These are phyloP conservation scores for Linaria vulgaris DNA, from an alignment of 257 asterid species.

Conservation along the genomic window DNA sequence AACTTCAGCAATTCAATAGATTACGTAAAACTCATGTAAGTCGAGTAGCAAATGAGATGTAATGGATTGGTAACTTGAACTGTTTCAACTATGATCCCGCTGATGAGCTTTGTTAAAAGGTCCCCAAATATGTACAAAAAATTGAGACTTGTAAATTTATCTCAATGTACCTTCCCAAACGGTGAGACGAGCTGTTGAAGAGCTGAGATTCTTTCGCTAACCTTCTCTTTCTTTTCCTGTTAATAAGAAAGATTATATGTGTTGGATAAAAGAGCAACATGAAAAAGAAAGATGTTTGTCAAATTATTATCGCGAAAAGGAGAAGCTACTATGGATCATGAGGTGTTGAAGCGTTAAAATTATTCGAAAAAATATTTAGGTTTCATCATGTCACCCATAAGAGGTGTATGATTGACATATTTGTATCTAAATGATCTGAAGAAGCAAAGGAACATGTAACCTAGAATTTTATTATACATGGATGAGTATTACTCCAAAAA, in stretches of 20 bases:
- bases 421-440: neutral
- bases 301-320: too few relatives aligned
- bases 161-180: constrained; percentile 80
- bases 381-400: too few relatives aligned
- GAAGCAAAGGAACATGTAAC: neutral
- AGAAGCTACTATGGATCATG: neutral
- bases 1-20: constrained; percentile 1
- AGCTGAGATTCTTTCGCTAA: constrained; percentile 71
- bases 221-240: constrained; percentile 89
- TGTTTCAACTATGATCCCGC: too few relatives aligned
- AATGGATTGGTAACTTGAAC: too few relatives aligned
- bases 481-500: neutral
- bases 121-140: too few relatives aligned
- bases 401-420: too few relatives aligned
- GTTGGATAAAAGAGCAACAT: neutral
- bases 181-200: constrained; percentile 98
- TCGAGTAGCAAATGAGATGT: neutral
- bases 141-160: too few relatives aligned
- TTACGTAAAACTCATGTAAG: constrained; percentile 16
- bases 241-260: neutral
- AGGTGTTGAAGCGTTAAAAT: neutral
- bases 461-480: constrained; percentile 1
- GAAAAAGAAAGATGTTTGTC: neutral
- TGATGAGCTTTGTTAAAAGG: too few relatives aligned
- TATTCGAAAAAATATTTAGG: too few relatives aligned